Base-by-base conservation (phyloP, 1,284 basidiomycete species). In the Heterobasidion parviporum region DNA sequence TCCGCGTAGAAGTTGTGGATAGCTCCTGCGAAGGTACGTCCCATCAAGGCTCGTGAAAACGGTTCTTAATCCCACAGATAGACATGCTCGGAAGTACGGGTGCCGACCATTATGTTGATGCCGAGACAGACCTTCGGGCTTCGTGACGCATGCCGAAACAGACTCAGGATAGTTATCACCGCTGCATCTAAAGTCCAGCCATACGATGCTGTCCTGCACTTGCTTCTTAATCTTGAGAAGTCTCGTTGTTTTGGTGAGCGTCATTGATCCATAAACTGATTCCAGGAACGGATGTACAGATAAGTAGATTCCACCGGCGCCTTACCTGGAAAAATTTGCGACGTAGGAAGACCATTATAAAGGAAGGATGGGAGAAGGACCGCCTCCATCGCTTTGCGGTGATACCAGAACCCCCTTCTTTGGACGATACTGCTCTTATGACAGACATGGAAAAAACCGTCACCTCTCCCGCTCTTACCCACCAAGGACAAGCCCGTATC, bases 1-100 rank as follows among this genome's bases (percentile, higher is more conserved):
- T 82, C 70, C 77, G 80, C 36, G 79, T 82, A 14, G 81, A 83
- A 62, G 69, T 83, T 10, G 80, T 81, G 62, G 80, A 81, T 16
- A 80, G 74, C 75, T 14, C 77, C 80, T 5, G 78, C 82, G 74
- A 76, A 80, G 73, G 80, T 81, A 38, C 32, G 35, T 43, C 54
- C 53, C 38, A 45, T 50, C 32, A 5, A 41, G n/a, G n/a, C 15
- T n/a, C 58, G 34, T 35, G 44, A 43, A 49, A 18, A 46, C 48
- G 34, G 48, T 55, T 50, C 55, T 58, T 61, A 7, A 57, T 46
- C 43, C 54, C 41, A 38, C 45, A 20, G 12, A 32, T 55, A 81
- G 77, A 75, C 73, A 6, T 74, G 71, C 57, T 59, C 68, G 48
- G 69, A 69, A 7, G 75, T 82, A 41, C 74, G 71, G 56, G 69